Conservation (phyloP, 2,329 filamentous ascomycete genomes). For the Xylaria sp. region DNA sequence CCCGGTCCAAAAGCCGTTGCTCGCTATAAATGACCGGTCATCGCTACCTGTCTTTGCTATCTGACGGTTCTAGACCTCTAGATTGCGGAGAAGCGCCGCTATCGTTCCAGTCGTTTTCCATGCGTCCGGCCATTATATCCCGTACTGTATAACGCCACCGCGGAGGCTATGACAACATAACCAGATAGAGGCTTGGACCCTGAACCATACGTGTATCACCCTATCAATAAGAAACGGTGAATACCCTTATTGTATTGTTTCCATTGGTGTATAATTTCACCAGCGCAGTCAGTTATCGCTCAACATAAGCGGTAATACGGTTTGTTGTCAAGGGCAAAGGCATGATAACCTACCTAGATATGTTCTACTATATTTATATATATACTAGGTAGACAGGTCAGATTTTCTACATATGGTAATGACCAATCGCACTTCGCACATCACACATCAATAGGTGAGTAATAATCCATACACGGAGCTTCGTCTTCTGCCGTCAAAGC, state of each 20-base stretch:
- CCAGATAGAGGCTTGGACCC: background rate
- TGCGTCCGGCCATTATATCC: conserved; percentile 11
- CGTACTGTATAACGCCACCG: conserved; percentile 18
- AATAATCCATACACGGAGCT: no score
- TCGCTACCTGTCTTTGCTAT: conserved; percentile 8
- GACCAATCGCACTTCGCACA: no score
- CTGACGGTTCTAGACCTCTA: conserved; percentile 22
- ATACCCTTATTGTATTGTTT: background rate
- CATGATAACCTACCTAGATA: no score
- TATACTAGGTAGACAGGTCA: no score
- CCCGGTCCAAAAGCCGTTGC: conserved; percentile 12
- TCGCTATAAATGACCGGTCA: conserved; percentile 6
- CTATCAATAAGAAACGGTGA: background rate
- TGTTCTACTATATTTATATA: no score
- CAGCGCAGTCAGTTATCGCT: background rate
- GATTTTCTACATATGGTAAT: no score
- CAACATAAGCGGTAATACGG: no score
- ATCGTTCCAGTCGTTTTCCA: conserved; percentile 18
- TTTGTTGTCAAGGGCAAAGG: no score
- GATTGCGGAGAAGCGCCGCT: conserved; percentile 25
- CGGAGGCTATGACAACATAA: background rate
- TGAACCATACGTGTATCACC: background rate
- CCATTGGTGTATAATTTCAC: background rate
- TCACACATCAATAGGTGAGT: no score
- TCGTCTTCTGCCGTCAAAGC: background rate